Base-by-base conservation (phyloP, 2,329 filamentous ascomycete species). In the Diaporthe citrichinensis region DNA sequence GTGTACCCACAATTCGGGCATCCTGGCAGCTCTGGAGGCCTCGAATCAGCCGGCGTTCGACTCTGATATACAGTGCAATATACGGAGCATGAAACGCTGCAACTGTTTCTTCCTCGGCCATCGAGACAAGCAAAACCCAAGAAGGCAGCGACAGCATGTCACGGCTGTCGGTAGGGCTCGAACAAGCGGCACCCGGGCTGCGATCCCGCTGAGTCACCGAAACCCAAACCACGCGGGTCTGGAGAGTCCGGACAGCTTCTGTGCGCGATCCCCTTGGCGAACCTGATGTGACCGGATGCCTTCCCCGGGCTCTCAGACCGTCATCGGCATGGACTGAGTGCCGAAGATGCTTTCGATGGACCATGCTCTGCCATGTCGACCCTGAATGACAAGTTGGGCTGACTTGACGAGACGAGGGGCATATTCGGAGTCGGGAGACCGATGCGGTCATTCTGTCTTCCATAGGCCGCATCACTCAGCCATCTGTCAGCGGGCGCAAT, bases 171-270 rank as follows among this genome's bases (percentile, higher is more conserved):
- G 62, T 65, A 67, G 68, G 68, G 62, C 58, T 73, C 61, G 68
- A 72, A 61, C 55, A 46, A 31, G 44, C 51, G 61, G 61, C 62
- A 69, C 23, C 28, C 28, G 58, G 53, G 59, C 20, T 65, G 51
- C 73, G 67, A 59, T 59, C 73, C 59, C 65, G 65, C 74, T 73
- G 74, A 46, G 71, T 73, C 74, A 73, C 74, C 61, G 71, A 73
- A 71, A 69, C 34, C 51, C 49, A 72, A 73, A 72, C 71, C 59
- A 67, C 74, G 61, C 53, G 71, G 59, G 62, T 62, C 28, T 61
- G 41, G 17, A 28, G n/a, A 23, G 41, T 53, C 68, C 39, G 68
- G 36, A 51, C 44, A 58, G 51, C 55, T 58, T 44, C 51, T 46
- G 28, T 67, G 46, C 58, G 41, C 59, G n/a, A 44, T 51, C 23